Conservation (phyloP, 2,329 filamentous ascomycete genomes). For the Cladosporium sp. region DNA sequence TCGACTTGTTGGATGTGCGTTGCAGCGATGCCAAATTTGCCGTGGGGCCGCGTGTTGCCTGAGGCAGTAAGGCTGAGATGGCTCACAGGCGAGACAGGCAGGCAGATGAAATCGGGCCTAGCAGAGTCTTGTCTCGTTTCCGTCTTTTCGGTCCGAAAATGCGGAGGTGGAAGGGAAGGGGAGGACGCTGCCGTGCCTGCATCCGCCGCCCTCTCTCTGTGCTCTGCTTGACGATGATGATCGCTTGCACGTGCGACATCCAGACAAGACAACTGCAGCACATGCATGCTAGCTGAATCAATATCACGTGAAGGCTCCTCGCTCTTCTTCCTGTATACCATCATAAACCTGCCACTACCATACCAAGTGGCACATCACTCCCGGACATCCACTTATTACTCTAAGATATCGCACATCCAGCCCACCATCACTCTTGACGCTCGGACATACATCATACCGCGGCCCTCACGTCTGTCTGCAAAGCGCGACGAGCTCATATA, state of each 20-base stretch:
- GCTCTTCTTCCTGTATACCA: neutral
- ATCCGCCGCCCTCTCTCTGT: neutral
- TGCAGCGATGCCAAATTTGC: slow-evolving; percentile 9
- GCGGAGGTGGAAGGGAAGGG: neutral
- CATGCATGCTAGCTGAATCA: neutral
- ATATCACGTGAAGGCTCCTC: neutral
- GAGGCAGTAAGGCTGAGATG: neutral
- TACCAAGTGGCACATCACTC: neutral
- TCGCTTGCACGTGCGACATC: neutral
- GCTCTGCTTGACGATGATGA: neutral
- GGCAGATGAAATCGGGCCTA: neutral
- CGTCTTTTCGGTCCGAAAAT: neutral
- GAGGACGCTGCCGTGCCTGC: neutral
- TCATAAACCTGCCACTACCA: neutral
- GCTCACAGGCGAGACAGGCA: neutral
- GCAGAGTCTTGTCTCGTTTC: neutral
- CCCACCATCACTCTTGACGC: slow-evolving; percentile 4
- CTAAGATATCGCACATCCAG: neutral
- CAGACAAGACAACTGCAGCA: neutral
- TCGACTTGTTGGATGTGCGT: slow-evolving; percentile 6
- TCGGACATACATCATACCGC: slow-evolving; percentile 19
- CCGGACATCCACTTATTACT: neutral
- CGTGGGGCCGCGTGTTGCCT: slow-evolving; percentile 1
- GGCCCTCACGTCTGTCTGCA: slow-evolving; percentile 4
- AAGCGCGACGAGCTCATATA: slow-evolving; percentile 4